phyloP scores from a whole-genome alignment of 768 basidiomycete genomes.

The Panaeolus papilionaceus region DNA sequence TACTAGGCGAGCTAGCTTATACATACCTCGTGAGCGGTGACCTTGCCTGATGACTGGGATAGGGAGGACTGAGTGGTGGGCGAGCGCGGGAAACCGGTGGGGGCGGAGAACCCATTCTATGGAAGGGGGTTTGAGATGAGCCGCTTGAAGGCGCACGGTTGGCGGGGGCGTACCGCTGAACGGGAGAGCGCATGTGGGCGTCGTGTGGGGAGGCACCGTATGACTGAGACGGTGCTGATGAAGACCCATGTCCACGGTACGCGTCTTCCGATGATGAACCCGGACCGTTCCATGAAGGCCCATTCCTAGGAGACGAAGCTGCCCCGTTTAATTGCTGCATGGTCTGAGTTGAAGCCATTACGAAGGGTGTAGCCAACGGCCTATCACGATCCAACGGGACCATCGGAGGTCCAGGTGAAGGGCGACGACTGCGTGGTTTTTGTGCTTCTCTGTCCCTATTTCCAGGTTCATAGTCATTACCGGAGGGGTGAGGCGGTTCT shows the following conservation, averaged over 20 bases:
- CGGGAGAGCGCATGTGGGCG: constrained; percentile 45
- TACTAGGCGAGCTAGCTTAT: background rate
- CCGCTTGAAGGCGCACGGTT: constrained; percentile 36
- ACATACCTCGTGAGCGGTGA: constrained; percentile 32
- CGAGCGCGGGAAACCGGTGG: constrained; percentile 31
- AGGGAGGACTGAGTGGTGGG: constrained; percentile 35
- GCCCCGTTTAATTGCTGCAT: constrained; percentile 38
- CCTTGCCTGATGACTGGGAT: constrained; percentile 27
- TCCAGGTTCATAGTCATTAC: constrained; percentile 27
- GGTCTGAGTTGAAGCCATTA: constrained; percentile 53
- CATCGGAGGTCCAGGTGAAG: constrained; percentile 44
- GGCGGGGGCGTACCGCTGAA: constrained; percentile 43
- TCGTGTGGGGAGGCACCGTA: constrained; percentile 38
- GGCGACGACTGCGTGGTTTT: constrained; percentile 30
- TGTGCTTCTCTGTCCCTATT: constrained; percentile 31
- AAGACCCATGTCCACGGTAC: constrained; percentile 39
- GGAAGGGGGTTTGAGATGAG: constrained; percentile 29
- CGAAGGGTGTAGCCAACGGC: constrained; percentile 59
- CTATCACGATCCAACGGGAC: constrained; percentile 50
- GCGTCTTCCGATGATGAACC: constrained; percentile 34
- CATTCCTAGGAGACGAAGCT: constrained; percentile 40
- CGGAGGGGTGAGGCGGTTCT: constrained; percentile 27
- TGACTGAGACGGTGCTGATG: constrained; percentile 36
- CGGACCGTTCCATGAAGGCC: constrained; percentile 37
- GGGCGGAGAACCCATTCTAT: constrained; percentile 33